Evolutionary conservation across 2,329 filamentous ascomycete genomes (phyloP), one percentile per base, ranked within the genome.

Genomic region (Aspergillus latus): DNA sequence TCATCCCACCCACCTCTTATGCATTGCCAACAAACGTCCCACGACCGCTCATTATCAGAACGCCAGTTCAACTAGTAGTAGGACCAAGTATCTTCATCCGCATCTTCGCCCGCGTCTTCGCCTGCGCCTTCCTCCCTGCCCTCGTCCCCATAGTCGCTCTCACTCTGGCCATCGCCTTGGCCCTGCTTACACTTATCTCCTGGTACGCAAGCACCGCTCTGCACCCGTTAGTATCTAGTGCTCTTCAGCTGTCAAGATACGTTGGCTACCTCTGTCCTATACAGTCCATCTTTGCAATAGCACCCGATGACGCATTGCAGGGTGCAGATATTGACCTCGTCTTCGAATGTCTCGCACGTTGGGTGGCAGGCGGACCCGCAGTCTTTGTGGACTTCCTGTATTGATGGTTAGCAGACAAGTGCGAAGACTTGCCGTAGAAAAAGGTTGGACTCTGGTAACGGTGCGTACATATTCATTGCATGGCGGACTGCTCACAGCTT

Each of bases 311-410:
- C 52, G 39, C 52, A 54, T 7, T 54, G 52, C 30, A 16, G 28
- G 4, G 45, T 54, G 37, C 52, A 54, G 11, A 49, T 15, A 5
- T 11, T 40, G 16, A n/a, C 37, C 2, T 47, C 45, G 5, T 49
- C 29, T 13, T 32, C 39, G 30, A 36, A 43, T 3, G 52, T 54
- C 45, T 49, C 52, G 36, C 52, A 54, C 29, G 52, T 54, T 10
- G 52, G 52, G 39, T 54, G 46, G 45, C 52, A 54, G 8, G 52
- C 52, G 6, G 52, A 54, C 10, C 44, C 52, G 28, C 52, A 54
- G 13, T 43, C 30, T 34, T 36, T 30, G 16, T 44, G 21, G n/a
- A 39, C 21, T 49, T 54, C 52, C 52, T 54, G 16, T 21, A 13
- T 39, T 16, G 30, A 21, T 26, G 4, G 42, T 34, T 7, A 34